These are phyloP conservation scores for Ascochyta rabiei DNA, from an alignment of 2,329 filamentous ascomycete species.

Conservation along the genomic window DNA sequence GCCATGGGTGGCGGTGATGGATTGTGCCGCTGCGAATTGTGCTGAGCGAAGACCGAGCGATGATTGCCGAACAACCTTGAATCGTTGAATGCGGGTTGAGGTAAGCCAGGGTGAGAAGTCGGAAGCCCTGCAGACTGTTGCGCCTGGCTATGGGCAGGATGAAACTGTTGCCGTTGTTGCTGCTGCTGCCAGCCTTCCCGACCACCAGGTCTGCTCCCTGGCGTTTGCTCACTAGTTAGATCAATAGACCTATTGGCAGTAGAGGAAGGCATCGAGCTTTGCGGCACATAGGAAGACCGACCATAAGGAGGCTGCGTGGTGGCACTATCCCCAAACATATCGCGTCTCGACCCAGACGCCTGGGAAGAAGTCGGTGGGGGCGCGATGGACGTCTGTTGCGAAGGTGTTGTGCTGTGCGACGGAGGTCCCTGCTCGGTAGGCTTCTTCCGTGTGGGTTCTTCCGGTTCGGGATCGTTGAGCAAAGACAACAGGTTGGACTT, in stretches of 20 bases:
- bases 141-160: conserved; percentile 34
- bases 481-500: conserved; percentile 48
- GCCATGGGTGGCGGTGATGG: conserved; percentile 42
- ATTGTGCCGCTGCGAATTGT: conserved; percentile 40
- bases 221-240: conserved; percentile 37
- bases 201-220: conserved; percentile 22
- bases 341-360: conserved; percentile 31
- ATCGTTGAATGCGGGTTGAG: conserved; percentile 35
- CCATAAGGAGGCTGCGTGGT: conserved; percentile 34
- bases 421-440: conserved; percentile 39
- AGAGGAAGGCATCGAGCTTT: conserved; percentile 29
- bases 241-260: conserved; percentile 38
- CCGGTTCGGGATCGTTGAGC: conserved; percentile 47
- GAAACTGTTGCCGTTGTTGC: conserved; percentile 37
- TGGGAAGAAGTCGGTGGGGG: conserved; percentile 38
- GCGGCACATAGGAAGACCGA: conserved; percentile 37
- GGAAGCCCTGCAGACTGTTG: conserved; percentile 31
- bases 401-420: conserved; percentile 45
- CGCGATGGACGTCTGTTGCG: conserved; percentile 41
- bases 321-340: conserved; percentile 32
- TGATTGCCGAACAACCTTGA: conserved; percentile 32
- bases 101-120: conserved; percentile 35
- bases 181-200: conserved; percentile 43
- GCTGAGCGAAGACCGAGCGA: conserved; percentile 42
- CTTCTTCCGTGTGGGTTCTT: conserved; percentile 44